A percentile compares a stretch with the other conserved stretches of the same genome.
These are phyloP conservation scores for Cochlearia excelsa DNA, from an alignment of 345 rosid species.

Conservation along the genomic window DNA sequence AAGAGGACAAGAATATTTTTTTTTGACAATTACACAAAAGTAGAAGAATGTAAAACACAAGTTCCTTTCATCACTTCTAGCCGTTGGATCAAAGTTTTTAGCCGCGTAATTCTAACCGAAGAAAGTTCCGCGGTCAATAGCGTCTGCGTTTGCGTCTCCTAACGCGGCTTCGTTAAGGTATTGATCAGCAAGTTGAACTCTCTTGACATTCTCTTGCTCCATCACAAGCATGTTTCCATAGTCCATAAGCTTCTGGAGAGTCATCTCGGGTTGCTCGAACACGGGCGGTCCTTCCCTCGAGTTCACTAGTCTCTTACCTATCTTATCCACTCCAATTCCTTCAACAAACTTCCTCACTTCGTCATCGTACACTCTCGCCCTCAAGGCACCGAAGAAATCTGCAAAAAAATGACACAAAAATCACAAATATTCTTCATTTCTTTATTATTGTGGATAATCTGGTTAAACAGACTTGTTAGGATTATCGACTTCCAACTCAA, in stretches of 20 bases:
- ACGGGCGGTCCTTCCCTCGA: constrained; percentile 77
- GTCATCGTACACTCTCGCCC: constrained; percentile 95
- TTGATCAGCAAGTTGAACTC: constrained; percentile 91
- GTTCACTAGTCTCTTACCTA: constrained; percentile 91
- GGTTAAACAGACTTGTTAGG: too few relatives aligned
- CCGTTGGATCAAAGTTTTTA: constrained; percentile 78
- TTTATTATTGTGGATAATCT: too few relatives aligned
- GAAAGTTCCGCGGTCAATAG: constrained; percentile 65
- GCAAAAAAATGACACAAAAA: background rate
- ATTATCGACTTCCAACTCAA: too few relatives aligned
- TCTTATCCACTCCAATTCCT: constrained; percentile 50
- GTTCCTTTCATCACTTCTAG: constrained; percentile 24
- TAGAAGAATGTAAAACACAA: too few relatives aligned
- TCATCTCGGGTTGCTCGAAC: constrained; percentile 78
- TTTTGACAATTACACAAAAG: too few relatives aligned
- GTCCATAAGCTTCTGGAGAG: constrained; percentile 63
- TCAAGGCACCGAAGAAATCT: constrained; percentile 94
- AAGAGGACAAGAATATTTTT: too few relatives aligned
- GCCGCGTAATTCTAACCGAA: constrained; percentile 63
- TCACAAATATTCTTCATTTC: too few relatives aligned
- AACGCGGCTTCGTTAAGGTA: constrained; percentile 85
- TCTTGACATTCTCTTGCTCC: constrained; percentile 94
- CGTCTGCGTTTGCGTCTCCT: constrained; percentile 75
- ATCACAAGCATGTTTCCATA: constrained; percentile 85
- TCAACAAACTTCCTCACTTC: constrained; percentile 91